phyloP scores from a whole-genome alignment of 1,284 basidiomycete species.

The Volvariella surrecta region DNA sequence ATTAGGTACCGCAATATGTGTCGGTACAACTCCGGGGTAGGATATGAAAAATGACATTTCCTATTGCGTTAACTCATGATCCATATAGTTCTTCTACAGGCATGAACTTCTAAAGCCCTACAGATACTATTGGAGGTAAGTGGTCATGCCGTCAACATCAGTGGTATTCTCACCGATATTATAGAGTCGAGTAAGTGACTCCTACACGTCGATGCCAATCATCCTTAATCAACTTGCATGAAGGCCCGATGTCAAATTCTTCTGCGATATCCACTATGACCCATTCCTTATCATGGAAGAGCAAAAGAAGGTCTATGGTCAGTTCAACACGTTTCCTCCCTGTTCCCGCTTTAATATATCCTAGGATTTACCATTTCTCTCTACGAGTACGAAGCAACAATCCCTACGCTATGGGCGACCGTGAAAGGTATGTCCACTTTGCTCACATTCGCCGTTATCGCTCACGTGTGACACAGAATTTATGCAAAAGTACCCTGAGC shows the following conservation, averaged over 20 bases:
- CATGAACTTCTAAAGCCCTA: constrained; percentile 76
- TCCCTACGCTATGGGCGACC: constrained; percentile 78
- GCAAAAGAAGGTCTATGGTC: constrained; percentile 78
- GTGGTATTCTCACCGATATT: constrained; percentile 29
- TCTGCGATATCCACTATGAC: constrained; percentile 83
- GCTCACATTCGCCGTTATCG: background rate
- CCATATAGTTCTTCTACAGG: constrained; percentile 71
- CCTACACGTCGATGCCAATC: constrained; percentile 23
- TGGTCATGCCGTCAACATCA: constrained; percentile 32
- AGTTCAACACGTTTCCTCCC: constrained; percentile 8
- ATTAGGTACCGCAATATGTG: constrained; percentile 84
- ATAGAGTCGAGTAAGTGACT: constrained; percentile 71
- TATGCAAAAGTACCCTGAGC: constrained; percentile 59
- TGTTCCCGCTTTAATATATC: background rate
- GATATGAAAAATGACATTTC: constrained; percentile 16
- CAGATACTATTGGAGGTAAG: constrained; percentile 84
- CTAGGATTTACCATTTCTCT: constrained; percentile 79
- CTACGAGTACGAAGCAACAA: constrained; percentile 80
- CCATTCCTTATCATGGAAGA: constrained; percentile 90
- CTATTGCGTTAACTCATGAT: background rate
- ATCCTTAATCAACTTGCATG: constrained; percentile 18
- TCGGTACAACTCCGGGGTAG: constrained; percentile 87
- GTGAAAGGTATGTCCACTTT: constrained; percentile 44
- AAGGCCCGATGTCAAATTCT: constrained; percentile 77
- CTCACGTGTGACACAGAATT: constrained; percentile 48